phyloP scores from a whole-genome alignment of 305 asterid species.

The Fraxinus sp. region DNA sequence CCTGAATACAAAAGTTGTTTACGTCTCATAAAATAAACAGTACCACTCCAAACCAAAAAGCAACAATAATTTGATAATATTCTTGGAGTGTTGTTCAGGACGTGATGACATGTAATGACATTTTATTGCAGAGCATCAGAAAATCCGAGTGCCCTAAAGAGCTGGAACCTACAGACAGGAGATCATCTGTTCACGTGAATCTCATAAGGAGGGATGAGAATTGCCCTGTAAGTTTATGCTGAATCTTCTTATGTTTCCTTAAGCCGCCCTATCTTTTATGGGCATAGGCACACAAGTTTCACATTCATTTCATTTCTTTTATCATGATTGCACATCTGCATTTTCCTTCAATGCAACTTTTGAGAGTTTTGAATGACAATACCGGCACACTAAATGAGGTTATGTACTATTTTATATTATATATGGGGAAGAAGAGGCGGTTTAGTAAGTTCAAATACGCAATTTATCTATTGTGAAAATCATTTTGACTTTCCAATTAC shows the following conservation, averaged over 20 bases:
- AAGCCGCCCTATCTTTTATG: not conserved
- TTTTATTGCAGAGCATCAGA: slow-evolving; percentile 64
- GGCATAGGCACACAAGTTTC: not conserved
- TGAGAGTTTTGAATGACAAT: not conserved
- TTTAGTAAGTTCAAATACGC: not conserved
- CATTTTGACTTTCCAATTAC: not conserved
- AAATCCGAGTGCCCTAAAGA: slow-evolving; percentile 85
- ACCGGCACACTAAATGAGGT: not conserved
- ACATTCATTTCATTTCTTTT: slow-evolving; percentile 4
- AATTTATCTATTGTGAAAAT: not conserved
- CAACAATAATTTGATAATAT: not conserved
- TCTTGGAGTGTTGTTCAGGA: not conserved
- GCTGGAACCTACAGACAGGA: slow-evolving; percentile 71
- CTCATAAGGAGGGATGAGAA: slow-evolving; percentile 81
- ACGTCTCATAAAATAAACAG: not conserved
- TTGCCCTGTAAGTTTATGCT: slow-evolving; percentile 56
- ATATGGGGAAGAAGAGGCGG: not conserved
- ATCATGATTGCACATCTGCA: not conserved
- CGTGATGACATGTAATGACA: slow-evolving; percentile 12
- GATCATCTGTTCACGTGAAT: slow-evolving; percentile 66
- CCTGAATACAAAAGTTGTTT: not conserved
- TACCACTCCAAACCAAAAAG: not conserved
- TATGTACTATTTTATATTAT: too few species aligned
- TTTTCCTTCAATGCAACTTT: slow-evolving; percentile 1
- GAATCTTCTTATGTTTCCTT: not conserved